Base-by-base conservation (phyloP, 1,284 basidiomycete genomes). In the Tylopilus sp. region DNA sequence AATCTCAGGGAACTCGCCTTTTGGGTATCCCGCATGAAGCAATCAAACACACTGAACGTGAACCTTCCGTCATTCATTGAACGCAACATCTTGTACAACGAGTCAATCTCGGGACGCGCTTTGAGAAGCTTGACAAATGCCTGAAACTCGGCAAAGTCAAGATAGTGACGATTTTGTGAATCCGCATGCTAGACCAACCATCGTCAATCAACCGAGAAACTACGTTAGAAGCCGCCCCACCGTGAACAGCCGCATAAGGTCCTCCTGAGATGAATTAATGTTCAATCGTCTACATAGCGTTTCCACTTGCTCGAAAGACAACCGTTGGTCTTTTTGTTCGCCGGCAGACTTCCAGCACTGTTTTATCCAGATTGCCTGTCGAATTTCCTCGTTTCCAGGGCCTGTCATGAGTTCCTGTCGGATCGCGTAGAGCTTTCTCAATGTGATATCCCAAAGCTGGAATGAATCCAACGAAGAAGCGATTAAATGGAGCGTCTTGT, bases 401-500 rank as follows among this genome's bases (percentile, higher is more conserved):
- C 82, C 83, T 18, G 73, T 78, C 84, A 86, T 86, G 36, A 88
- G 75, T 52, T 81, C 78, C 60, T 80, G 73, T 11, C 88, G 75
- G 42, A 88, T 76, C 2, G 77, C 73, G 52, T 82, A 74, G 36
- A 88, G 69, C 46, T 77, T 74, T 26, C 76, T 74, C 18, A 90
- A 65, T 0, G 83, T 83, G 46, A 71, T 71, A 55, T 83, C 77
- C 84, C 85, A 88, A 66, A 85, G 74, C 5, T 74, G 70, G 61
- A 90, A 87, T 0, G 84, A 76, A 21, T 89, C 83, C 44, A 73
- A 71, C 0, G 85, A 84, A 1, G 83, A 74, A 0, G 93, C 90
- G 53, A 98, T 81, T 51, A 97, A 77, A 63, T 98, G 93, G 12
- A 96, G 78, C 0, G 91, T 88, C 73, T 97, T 98, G 82, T 94